These are phyloP conservation scores for Soucietia sequanensis DNA, from an alignment of 805 yeast species.

Conservation along the genomic window DNA sequence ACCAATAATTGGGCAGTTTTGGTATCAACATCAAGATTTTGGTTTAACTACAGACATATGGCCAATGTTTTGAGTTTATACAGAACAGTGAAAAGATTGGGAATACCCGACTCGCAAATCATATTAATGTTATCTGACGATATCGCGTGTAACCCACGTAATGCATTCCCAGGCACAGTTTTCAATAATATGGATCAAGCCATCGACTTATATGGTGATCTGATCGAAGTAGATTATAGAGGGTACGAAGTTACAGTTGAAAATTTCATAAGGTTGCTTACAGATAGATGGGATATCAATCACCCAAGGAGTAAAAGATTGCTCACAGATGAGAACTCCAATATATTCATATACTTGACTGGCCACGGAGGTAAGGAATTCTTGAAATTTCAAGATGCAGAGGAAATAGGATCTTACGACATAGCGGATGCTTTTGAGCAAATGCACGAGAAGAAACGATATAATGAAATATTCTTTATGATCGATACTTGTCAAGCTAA, in stretches of 20 bases:
- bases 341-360: slow-evolving; percentile 90
- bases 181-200: slow-evolving; percentile 92
- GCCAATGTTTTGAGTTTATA: slow-evolving; percentile 94
- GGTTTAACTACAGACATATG: slow-evolving; percentile 98
- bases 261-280: slow-evolving; percentile 84
- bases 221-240: slow-evolving; percentile 92
- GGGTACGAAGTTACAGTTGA: slow-evolving; percentile 99
- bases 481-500: slow-evolving; percentile 99
- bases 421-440: slow-evolving; percentile 96
- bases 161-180: slow-evolving; percentile 93
- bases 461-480: slow-evolving; percentile 95
- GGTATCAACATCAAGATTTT: slow-evolving; percentile 92
- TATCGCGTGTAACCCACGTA: slow-evolving; percentile 94
- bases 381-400: slow-evolving; percentile 96
- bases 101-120: slow-evolving; percentile 97
- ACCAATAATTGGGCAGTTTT: slow-evolving; percentile 81
- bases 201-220: slow-evolving; percentile 89
- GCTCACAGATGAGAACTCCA: slow-evolving; percentile 89
- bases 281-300: slow-evolving; percentile 94
- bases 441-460: slow-evolving; percentile 93
- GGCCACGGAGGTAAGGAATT: slow-evolving; percentile 99
- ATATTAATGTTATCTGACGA: slow-evolving; percentile 96
- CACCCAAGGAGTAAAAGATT: slow-evolving; percentile 92
- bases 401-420: slow-evolving; percentile 92
- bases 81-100: slow-evolving; percentile 91